Evolutionary conservation across 2,329 filamentous ascomycete genomes (phyloP), one percentile per base, ranked within the genome.

Genomic region (Microdochium bolleyi): DNA sequence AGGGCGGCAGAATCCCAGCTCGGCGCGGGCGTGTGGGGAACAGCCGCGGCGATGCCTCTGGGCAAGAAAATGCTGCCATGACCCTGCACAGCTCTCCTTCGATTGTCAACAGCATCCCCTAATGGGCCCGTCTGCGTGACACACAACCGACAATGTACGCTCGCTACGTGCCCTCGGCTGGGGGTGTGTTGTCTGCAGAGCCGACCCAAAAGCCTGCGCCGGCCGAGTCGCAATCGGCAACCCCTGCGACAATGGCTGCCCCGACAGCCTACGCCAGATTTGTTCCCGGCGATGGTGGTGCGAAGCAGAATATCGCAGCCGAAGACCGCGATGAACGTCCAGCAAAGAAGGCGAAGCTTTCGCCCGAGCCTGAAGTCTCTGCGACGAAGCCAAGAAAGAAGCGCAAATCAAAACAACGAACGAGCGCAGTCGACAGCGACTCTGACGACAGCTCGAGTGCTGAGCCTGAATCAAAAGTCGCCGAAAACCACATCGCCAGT

Each of bases 81-180:
- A 11, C 27, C 27, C 27, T 11, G 27, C 11, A 11, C 27, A 30
- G 27, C 5, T 11, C 5, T 30, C 11, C 5, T 46, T 11, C 34
- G 14, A 38, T 5, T 19, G 16, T 5, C 14, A 38, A 4, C 34
- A 19, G 4, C 34, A 9, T 19, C 34, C 13, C 7, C 7, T n/a
- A n/a, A n/a, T 16, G 16, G 34, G 34, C 34, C 7, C 14, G n/a
- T 30, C 27, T 11, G 5, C 11, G 5, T 30, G 27, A 30, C 27
- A 11, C 27, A 11, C 11, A 16, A 16, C 22, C 41, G 19, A 62
- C 11, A 24, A 72, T 72, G 70, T 74, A 76, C 58, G 66, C 73
- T 49, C 66, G 74, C 57, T 76, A 76, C 54, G 61, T 76, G 16
- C 73, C 70, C 41, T 62, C 66, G 7, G 21, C 62, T 9, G 37